Evolutionary conservation across 768 basidiomycete genomes (phyloP).

Genomic region (Psilocybe tampanensis): DNA sequence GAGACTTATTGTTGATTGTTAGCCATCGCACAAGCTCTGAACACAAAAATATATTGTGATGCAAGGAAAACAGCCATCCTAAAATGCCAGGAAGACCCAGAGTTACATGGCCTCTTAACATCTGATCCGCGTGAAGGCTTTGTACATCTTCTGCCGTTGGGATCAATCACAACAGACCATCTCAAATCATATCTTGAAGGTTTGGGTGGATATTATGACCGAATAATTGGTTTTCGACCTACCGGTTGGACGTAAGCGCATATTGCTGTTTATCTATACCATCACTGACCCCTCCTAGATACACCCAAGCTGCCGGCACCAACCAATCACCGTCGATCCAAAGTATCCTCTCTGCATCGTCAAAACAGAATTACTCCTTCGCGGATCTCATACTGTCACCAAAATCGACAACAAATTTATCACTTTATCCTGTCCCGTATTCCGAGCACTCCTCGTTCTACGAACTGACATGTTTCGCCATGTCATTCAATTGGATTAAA

Average conservation of each 20-base stretch:
- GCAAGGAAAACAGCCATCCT: slow-evolving; percentile 80
- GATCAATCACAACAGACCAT: slow-evolving; percentile 72
- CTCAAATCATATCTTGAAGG: slow-evolving; percentile 77
- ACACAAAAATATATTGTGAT: slow-evolving; percentile 89
- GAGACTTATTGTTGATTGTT: not conserved
- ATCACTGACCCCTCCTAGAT: slow-evolving; percentile 42
- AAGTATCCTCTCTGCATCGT: slow-evolving; percentile 67
- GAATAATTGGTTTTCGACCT: slow-evolving; percentile 82
- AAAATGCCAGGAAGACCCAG: slow-evolving; percentile 81
- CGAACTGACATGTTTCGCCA: slow-evolving; percentile 92
- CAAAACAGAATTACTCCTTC: slow-evolving; percentile 69
- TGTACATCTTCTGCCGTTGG: slow-evolving; percentile 87
- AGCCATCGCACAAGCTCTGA: slow-evolving; percentile 86
- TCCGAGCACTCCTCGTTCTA: slow-evolving; percentile 97
- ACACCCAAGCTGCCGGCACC: slow-evolving; percentile 64
- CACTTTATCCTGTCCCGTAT: slow-evolving; percentile 86
- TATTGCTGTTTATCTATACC: slow-evolving; percentile 2
- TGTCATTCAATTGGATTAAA: slow-evolving; percentile 81
- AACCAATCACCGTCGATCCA: slow-evolving; percentile 65
- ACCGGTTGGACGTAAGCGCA: slow-evolving; percentile 94
- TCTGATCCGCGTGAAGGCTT: slow-evolving; percentile 72
- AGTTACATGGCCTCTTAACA: slow-evolving; percentile 78
- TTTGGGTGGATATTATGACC: slow-evolving; percentile 71
- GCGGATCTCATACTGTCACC: slow-evolving; percentile 67
- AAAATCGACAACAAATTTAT: slow-evolving; percentile 69